Evolutionary conservation across 2,329 filamentous ascomycete species (phyloP), one percentile per base, ranked within the genome.

Genomic region (Botryosphaeria dothidea): DNA sequence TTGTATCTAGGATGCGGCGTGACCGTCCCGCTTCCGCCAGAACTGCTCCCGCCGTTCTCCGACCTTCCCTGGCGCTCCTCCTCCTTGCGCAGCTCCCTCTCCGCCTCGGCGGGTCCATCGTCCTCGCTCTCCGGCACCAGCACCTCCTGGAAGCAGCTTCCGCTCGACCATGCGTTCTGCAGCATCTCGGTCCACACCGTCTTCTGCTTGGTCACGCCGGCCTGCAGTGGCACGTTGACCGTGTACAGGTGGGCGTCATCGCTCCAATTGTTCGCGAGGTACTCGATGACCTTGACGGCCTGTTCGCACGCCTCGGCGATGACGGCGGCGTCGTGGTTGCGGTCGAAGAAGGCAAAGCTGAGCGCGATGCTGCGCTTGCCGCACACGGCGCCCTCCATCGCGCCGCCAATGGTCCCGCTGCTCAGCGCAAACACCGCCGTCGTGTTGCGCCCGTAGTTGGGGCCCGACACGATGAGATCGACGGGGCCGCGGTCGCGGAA

Each of bases 311-410:
- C 93, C 56, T 87, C 91, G 34, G 87, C 85, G 66, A 98, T 94
- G 69, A 97, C 88, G 25, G 84, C 83, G 1, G 91, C 89, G 71
- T 97, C 91, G 77, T 97, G 93, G 74, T 92, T 91, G 66, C 89
- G 85, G 65, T 88, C 88, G 79, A 93, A 95, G 80, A 97, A 98
- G 23, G 94, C 95, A 76, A 92, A 99, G 56, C 88, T 92, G 45
- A 99, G 79, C 0, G 95, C 95, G 68, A 99, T 90, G 13, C 92
- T 84, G 71, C 77, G 77, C 43, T 75, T 71, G 25, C 80, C 80
- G 66, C 81, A 83, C 0, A 82, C 78, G 0, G 81, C 78, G 0
- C 81, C 82, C 67, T 84, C 82, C 66, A 84, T 76, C 9, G 82
- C 82, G 11, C 81, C 82, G 21, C 82, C 82, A 13, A 84, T 74